These are phyloP conservation scores for Colletotrichum horii DNA, from an alignment of 2,329 filamentous ascomycete species.

Conservation along the genomic window DNA sequence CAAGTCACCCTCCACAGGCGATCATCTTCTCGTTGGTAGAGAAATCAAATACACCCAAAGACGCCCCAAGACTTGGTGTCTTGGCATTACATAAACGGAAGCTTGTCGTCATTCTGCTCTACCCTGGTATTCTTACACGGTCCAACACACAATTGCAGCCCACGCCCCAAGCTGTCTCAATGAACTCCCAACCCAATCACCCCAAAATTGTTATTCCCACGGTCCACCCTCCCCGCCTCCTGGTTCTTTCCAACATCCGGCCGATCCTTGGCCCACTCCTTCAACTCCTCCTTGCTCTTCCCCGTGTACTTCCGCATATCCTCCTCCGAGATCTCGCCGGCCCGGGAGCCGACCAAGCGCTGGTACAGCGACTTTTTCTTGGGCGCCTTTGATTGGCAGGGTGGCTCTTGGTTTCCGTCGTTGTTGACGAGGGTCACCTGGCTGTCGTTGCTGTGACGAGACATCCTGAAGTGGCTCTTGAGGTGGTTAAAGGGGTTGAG, in stretches of 20 bases:
- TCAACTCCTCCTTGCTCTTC: conserved; percentile 34
- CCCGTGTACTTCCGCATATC: conserved; percentile 47
- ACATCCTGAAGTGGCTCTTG: not conserved
- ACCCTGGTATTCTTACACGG: not conserved
- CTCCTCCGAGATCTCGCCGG: conserved; percentile 38
- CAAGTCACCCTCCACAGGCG: not conserved
- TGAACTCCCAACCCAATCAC: conserved; percentile 32
- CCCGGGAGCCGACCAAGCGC: conserved; percentile 34
- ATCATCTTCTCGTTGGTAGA: rapidly evolving
- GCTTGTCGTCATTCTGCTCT: not conserved
- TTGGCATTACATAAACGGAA: not conserved
- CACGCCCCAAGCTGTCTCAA: conserved; percentile 31
- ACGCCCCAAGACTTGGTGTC: not conserved
- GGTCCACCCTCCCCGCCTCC: conserved; percentile 34
- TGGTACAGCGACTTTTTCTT: conserved; percentile 34
- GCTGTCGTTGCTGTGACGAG: not conserved
- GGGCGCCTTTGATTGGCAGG: not conserved
- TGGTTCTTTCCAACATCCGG: conserved; percentile 46
- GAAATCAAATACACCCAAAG: not conserved
- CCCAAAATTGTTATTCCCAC: conserved; percentile 26
- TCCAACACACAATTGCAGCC: conserved; percentile 33
- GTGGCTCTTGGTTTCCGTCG: not conserved
- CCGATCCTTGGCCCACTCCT: conserved; percentile 37
- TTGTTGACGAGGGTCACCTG: not conserved
- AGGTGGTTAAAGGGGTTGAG: not conserved